Conservation (phyloP, 2,329 filamentous ascomycete species). For the Colletotrichum horii region DNA sequence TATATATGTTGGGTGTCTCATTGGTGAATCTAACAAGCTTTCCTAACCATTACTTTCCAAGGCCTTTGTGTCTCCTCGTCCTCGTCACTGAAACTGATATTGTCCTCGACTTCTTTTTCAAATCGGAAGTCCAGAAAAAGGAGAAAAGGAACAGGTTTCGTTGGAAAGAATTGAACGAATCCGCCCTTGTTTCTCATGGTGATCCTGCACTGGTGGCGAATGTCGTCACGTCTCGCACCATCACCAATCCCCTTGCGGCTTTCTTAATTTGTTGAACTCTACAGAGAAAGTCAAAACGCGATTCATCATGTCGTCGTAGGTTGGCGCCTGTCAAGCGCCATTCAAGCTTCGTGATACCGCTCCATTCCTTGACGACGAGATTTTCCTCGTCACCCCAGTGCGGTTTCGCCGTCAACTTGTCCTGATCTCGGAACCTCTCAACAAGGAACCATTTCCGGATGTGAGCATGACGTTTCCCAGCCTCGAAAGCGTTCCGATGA, state of each 20-base stretch:
- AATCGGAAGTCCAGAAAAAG: too few species aligned
- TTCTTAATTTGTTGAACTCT: rapidly evolving
- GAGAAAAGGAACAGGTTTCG: too few species aligned
- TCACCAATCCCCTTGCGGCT: rapidly evolving
- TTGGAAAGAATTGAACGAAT: too few species aligned
- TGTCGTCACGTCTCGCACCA: not conserved
- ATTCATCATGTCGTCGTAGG: not conserved
- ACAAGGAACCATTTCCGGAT: not conserved
- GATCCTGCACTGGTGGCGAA: too few species aligned
- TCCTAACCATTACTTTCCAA: too few species aligned
- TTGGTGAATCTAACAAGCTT: too few species aligned
- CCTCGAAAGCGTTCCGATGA: not conserved
- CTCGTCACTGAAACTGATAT: too few species aligned
- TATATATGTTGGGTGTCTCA: too few species aligned
- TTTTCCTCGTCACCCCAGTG: not conserved
- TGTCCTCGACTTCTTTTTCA: too few species aligned
- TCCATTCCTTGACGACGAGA: not conserved
- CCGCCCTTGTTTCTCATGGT: rapidly evolving
- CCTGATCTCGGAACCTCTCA: not conserved
- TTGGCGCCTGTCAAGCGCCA: not conserved
- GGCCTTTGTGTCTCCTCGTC: too few species aligned
- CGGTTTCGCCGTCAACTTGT: not conserved
- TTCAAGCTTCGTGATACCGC: rapidly evolving
- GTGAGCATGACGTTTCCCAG: not conserved
- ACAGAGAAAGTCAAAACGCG: not conserved